Evolutionary conservation across 306 rosid species (phyloP).

Genomic region (Malus asiatica): DNA sequence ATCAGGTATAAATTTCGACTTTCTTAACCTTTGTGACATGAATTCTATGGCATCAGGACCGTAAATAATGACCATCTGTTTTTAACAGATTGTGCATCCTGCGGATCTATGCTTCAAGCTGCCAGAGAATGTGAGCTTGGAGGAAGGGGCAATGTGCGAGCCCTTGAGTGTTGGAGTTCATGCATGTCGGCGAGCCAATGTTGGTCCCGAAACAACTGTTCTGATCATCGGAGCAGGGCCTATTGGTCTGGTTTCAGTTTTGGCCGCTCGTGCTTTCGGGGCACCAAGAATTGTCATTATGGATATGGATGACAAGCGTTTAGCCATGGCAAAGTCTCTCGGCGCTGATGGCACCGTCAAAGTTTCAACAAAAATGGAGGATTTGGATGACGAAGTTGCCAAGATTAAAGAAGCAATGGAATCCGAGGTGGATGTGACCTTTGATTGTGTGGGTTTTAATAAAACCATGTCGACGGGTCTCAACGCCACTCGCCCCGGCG

Average conservation of each 20-base stretch:
- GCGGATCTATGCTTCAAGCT: background rate
- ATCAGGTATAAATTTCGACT: background rate
- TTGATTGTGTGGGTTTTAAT: background rate
- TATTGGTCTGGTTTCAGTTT: background rate
- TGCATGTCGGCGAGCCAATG: background rate
- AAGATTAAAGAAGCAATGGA: background rate
- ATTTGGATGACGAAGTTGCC: background rate
- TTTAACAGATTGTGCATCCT: background rate
- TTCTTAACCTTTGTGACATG: background rate
- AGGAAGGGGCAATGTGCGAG: background rate
- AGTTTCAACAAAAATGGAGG: background rate
- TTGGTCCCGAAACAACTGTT: background rate
- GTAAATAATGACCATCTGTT: background rate
- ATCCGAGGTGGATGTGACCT: background rate
- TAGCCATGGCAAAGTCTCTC: background rate
- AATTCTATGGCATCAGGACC: too few relatives aligned
- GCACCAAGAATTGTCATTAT: background rate
- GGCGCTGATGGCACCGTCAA: background rate
- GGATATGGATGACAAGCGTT: background rate
- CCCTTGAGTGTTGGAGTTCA: background rate
- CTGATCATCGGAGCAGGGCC: background rate
- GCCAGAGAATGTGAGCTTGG: background rate
- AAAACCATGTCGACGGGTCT: background rate
- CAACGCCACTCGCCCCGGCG: background rate
- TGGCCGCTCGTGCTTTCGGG: background rate